These are phyloP conservation scores for Byssochlamys sp. DNA, from an alignment of 2,329 filamentous ascomycete species.

Conservation along the genomic window DNA sequence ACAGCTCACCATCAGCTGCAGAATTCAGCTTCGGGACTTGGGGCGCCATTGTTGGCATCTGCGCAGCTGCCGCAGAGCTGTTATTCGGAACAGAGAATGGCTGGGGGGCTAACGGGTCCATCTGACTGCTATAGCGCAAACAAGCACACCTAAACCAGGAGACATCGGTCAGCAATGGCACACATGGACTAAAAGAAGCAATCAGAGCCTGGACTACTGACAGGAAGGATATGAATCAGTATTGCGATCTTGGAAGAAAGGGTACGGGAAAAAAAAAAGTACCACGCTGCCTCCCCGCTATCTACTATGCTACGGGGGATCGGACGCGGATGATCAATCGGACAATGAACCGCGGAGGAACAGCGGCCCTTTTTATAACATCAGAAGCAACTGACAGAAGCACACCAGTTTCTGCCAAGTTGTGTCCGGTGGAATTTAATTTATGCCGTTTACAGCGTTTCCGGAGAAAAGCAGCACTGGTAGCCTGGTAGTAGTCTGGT, in stretches of 20 bases:
- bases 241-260: background rate
- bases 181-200: background rate
- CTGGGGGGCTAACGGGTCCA: background rate
- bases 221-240: background rate
- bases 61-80: conserved; percentile 8
- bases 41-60: background rate
- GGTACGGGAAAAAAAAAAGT: background rate
- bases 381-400: background rate
- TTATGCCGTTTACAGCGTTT: background rate
- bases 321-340: background rate
- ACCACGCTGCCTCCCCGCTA: background rate
- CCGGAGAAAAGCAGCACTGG: background rate
- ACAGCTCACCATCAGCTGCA: conserved; percentile 47
- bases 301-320: background rate
- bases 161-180: background rate
- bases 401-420: background rate
- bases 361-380: background rate
- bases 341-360: background rate
- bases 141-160: background rate
- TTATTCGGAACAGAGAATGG: background rate
- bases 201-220: background rate
- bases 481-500: conserved; percentile 11
- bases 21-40: background rate
- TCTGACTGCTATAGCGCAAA: background rate
- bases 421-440: background rate